Conservation (phyloP, 148 eudicot species). For the Silene uniflora region DNA sequence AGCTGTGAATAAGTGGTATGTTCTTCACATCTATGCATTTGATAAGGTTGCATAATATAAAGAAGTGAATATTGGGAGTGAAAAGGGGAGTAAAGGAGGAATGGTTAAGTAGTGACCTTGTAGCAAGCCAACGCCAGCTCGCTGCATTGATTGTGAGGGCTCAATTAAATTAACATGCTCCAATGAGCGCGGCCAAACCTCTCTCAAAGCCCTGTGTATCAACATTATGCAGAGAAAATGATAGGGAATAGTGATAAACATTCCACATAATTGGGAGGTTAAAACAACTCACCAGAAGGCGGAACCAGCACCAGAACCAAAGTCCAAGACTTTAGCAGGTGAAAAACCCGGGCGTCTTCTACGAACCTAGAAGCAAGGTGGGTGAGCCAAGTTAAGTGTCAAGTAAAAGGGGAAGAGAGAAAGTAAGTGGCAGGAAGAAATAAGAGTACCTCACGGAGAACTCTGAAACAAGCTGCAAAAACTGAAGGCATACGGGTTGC, state of each 20-base stretch:
- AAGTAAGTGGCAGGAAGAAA: background rate
- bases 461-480: conserved; percentile 69
- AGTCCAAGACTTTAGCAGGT: conserved; percentile 76
- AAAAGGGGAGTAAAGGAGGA: background rate
- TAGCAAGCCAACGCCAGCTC: conserved; percentile 74
- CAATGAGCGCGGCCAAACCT: conserved; percentile 65
- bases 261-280: background rate
- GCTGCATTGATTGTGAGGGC: conserved; percentile 90
- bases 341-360: conserved; percentile 72
- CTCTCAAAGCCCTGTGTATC: conserved; percentile 59
- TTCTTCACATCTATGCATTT: conserved; percentile 52
- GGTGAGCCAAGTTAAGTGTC: no score
- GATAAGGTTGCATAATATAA: conserved; percentile 15
- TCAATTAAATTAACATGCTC: conserved; percentile 60
- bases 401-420: background rate
- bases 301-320: conserved; percentile 97
- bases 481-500: conserved; percentile 93
- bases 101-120: conserved; percentile 39
- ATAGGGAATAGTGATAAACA: background rate
- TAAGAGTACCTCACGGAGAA: conserved; percentile 60
- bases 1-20: conserved; percentile 79
- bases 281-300: conserved; percentile 69
- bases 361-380: conserved; percentile 20
- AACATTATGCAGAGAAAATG: conserved; percentile 23
- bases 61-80: background rate